Conservation (phyloP, 805 yeast genomes). For the Sugiyamaella floridensis region DNA sequence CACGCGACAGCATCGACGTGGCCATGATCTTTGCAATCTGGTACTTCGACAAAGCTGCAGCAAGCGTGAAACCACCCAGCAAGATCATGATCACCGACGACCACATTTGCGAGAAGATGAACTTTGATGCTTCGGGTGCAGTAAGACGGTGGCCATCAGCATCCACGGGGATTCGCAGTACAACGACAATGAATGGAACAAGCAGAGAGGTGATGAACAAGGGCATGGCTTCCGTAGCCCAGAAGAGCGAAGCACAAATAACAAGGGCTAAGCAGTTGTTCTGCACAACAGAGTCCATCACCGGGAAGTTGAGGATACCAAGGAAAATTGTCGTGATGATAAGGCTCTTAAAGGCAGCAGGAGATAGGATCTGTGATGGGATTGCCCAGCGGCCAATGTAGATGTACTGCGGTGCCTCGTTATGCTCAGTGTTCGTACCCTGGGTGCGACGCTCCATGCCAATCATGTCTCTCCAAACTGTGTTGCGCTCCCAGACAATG, state of each 20-base stretch:
- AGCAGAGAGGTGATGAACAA: conserved; percentile 80
- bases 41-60: conserved; percentile 89
- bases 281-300: conserved; percentile 49
- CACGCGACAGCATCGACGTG: conserved; percentile 69
- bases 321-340: conserved; percentile 45
- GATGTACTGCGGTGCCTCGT: conserved; percentile 2
- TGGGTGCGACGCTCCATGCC: conserved; percentile 82
- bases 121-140: conserved; percentile 67
- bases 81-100: conserved; percentile 83
- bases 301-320: conserved; percentile 37
- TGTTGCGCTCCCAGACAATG: conserved; percentile 94
- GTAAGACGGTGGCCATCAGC: conserved; percentile 49
- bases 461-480: conserved; percentile 96
- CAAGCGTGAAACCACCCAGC: conserved; percentile 89
- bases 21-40: conserved; percentile 82
- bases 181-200: conserved; percentile 74
- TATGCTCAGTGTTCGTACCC: conserved; percentile 41
- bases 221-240: conserved; percentile 97
- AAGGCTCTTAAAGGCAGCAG: conserved; percentile 38
- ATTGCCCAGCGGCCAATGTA: conserved; percentile 14
- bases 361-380: conserved; percentile 35
- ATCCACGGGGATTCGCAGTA: conserved; percentile 59
- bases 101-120: conserved; percentile 87
- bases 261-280: conserved; percentile 82
- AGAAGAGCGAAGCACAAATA: conserved; percentile 70